Percentiles rank a stretch among this genome's conserved stretches.
These are phyloP conservation scores for Penstemon eatonii DNA, from an alignment of 257 asterid genomes.

Conservation along the genomic window DNA sequence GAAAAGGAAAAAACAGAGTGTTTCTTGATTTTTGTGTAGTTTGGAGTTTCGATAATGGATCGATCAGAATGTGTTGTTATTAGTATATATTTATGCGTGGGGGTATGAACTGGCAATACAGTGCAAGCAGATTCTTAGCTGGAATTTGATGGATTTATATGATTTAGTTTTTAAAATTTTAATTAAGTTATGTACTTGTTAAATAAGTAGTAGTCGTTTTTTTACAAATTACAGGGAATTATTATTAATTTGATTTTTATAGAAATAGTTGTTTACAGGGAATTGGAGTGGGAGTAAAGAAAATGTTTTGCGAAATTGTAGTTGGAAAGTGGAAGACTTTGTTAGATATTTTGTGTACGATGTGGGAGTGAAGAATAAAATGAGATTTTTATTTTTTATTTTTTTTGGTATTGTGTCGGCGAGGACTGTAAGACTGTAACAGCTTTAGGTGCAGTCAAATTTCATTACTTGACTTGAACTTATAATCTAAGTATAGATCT, in stretches of 20 bases:
- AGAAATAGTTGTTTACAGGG: constrained; percentile 1
- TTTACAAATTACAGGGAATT: too few species aligned
- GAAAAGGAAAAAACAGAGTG: constrained; percentile 2
- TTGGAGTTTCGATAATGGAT: constrained; percentile 31
- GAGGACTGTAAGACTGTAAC: background rate
- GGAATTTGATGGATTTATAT: constrained; percentile 30
- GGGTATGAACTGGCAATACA: constrained; percentile 32
- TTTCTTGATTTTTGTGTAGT: constrained; percentile 10
- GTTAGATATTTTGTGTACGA: background rate
- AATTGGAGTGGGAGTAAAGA: constrained; percentile 28
- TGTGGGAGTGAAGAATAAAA: constrained; percentile 14
- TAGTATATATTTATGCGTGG: background rate
- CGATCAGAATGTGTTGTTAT: constrained; percentile 17
- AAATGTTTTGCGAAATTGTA: background rate
- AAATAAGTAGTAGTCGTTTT: too few species aligned
- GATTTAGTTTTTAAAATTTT: constrained; percentile 3
- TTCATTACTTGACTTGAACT: too few species aligned
- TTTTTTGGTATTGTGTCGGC: constrained; percentile 3
- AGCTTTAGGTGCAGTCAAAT: too few species aligned
- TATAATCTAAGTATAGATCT: too few species aligned
- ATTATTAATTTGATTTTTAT: too few species aligned
- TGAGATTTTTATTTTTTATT: too few species aligned
- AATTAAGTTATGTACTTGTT: background rate
- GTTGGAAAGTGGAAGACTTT: background rate
- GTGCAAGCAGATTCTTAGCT: constrained; percentile 36